phyloP scores from a whole-genome alignment of 306 rosid genomes.

The Sechiopsis laciniata region DNA sequence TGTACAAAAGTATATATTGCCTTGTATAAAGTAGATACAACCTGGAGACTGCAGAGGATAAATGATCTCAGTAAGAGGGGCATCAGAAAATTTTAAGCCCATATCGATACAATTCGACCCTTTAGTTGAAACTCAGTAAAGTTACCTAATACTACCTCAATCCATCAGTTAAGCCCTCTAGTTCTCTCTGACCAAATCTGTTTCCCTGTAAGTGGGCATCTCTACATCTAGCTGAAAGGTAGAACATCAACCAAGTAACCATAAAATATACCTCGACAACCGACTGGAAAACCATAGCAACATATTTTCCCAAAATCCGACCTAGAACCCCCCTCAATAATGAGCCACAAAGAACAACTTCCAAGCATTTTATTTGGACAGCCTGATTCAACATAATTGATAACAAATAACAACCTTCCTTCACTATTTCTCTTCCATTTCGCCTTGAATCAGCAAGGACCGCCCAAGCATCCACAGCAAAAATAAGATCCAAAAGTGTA shows the following conservation, averaged over 20 bases:
- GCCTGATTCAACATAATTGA: slow-evolving; percentile 65
- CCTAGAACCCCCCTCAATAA: slow-evolving; percentile 49
- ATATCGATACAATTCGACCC: slow-evolving; percentile 38
- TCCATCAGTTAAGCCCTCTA: slow-evolving; percentile 59
- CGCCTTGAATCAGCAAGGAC: slow-evolving; percentile 75
- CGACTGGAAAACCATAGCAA: slow-evolving; percentile 77
- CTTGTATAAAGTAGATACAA: slow-evolving; percentile 47
- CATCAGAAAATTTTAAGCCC: slow-evolving; percentile 35
- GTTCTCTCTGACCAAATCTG: slow-evolving; percentile 66
- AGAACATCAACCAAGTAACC: slow-evolving; percentile 79
- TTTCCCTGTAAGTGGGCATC: slow-evolving; percentile 59
- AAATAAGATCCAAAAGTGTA: slow-evolving; percentile 57
- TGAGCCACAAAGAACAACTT: slow-evolving; percentile 62
- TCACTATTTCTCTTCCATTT: slow-evolving; percentile 73
- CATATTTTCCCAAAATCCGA: slow-evolving; percentile 40
- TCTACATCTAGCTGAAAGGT: slow-evolving; percentile 58
- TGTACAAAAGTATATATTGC: slow-evolving; percentile 56
- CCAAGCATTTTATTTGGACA: slow-evolving; percentile 61
- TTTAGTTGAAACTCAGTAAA: slow-evolving; percentile 25
- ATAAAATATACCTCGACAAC: slow-evolving; percentile 83
- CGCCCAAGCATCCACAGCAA: slow-evolving; percentile 87
- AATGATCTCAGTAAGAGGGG: slow-evolving; percentile 30
- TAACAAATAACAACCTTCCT: slow-evolving; percentile 79
- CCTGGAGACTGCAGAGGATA: slow-evolving; percentile 41
- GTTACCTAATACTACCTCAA: slow-evolving; percentile 45